These are phyloP conservation scores for Saccharomycopsis microspora DNA, from an alignment of 805 yeast species.

Conservation along the genomic window DNA sequence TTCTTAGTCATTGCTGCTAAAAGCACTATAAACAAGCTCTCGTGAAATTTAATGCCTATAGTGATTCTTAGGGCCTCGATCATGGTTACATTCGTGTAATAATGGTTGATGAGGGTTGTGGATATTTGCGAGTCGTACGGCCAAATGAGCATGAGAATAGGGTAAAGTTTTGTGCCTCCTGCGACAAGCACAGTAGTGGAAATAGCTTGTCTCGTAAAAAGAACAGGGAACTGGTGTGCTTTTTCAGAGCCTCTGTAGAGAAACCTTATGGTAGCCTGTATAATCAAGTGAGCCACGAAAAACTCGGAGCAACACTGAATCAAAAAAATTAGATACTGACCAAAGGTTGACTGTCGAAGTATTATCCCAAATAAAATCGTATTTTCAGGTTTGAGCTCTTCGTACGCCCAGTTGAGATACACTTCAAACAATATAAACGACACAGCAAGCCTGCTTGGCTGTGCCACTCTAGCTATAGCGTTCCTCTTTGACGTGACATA, in stretches of 20 bases:
- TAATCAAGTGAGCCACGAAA: conserved; percentile 22
- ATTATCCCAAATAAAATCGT: conserved; percentile 17
- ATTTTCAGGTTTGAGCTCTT: conserved; percentile 32
- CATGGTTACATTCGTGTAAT: conserved; percentile 50
- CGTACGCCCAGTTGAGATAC: conserved; percentile 84
- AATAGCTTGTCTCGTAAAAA: conserved; percentile 30
- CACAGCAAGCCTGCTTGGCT: conserved; percentile 38
- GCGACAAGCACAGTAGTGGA: conserved; percentile 66
- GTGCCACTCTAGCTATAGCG: background rate
- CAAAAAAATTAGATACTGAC: conserved; percentile 28
- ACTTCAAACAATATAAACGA: conserved; percentile 75
- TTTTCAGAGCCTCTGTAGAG: background rate
- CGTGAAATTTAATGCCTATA: conserved; percentile 3
- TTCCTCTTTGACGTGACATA: no score
- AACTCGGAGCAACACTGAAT: conserved; percentile 25
- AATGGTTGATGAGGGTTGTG: conserved; percentile 38
- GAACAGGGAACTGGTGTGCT: conserved; percentile 1
- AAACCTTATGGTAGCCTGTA: conserved; percentile 20
- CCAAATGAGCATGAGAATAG: conserved; percentile 93
- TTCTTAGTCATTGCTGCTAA: conserved; percentile 6
- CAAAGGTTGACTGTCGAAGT: conserved; percentile 14
- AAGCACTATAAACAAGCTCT: conserved; percentile 6
- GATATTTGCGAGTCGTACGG: conserved; percentile 79
- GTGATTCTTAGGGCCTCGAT: conserved; percentile 48
- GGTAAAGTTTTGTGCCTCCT: conserved; percentile 71